phyloP scores from a whole-genome alignment of 2,329 filamentous ascomycete genomes.

The Thermothelomyces thermophilus region DNA sequence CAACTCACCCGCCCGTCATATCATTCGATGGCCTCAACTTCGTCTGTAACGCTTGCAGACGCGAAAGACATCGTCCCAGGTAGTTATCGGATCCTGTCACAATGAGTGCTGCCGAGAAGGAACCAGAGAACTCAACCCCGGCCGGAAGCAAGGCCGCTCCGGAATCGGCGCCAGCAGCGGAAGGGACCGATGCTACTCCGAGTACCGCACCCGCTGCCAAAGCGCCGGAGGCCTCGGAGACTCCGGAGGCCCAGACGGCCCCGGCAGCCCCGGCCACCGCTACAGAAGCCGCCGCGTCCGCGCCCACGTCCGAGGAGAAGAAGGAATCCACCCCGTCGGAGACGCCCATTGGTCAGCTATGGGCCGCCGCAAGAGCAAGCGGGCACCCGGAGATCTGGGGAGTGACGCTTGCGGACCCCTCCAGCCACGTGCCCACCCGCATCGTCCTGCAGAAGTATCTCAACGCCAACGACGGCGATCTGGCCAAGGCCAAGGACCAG shows the following conservation, averaged over 20 bases:
- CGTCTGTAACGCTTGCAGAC: background rate
- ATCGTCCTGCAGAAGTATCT: conserved; percentile 91
- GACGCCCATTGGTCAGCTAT: conserved; percentile 25
- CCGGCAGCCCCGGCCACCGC: background rate
- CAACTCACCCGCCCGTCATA: background rate
- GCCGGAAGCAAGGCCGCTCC: background rate
- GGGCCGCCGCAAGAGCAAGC: conserved; percentile 22
- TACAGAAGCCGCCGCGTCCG: background rate
- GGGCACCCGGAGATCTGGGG: conserved; percentile 81
- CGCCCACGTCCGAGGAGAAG: background rate
- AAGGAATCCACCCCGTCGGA: background rate
- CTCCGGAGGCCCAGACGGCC: background rate
- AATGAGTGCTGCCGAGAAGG: background rate
- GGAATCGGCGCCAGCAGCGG: background rate
- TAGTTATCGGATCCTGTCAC: background rate
- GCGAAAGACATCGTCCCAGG: background rate
- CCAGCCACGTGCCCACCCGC: conserved; percentile 62
- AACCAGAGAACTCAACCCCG: background rate
- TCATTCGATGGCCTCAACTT: background rate
- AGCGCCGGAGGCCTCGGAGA: background rate
- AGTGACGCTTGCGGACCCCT: conserved; percentile 53
- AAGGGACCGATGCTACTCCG: background rate
- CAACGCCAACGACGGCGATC: conserved; percentile 75
- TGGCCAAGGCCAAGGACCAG: conserved; percentile 68
- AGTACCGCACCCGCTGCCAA: background rate